Evolutionary conservation across 208 protist genomes (phyloP).

Genomic region (Willaertia magna): DNA sequence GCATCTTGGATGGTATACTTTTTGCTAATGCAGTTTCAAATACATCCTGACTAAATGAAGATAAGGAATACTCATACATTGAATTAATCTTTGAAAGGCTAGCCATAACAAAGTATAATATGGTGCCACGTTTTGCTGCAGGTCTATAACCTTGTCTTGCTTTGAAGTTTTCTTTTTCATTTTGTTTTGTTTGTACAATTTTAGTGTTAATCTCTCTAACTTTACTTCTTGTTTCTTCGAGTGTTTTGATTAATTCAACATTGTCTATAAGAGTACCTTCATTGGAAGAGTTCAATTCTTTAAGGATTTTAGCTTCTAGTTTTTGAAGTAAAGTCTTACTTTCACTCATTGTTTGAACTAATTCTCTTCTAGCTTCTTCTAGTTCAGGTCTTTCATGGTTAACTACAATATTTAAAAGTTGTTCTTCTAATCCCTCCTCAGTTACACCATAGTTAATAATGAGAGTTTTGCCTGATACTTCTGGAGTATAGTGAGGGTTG

Average conservation of each 20-base stretch:
- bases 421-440: slow-evolving; percentile 87
- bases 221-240: slow-evolving; percentile 95
- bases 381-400: slow-evolving; percentile 87
- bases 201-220: slow-evolving; percentile 86
- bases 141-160: slow-evolving; percentile 85
- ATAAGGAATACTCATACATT: slow-evolving; percentile 99
- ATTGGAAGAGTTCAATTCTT: slow-evolving; percentile 74
- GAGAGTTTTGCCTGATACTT: slow-evolving; percentile 90
- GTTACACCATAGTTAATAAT: slow-evolving; percentile 98
- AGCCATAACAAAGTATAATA: slow-evolving; percentile 94
- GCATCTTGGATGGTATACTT: slow-evolving; percentile 72
- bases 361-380: slow-evolving; percentile 77
- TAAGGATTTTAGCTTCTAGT: slow-evolving; percentile 94
- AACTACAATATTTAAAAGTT: slow-evolving; percentile 96
- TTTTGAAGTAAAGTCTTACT: slow-evolving; percentile 87
- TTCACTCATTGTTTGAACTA: slow-evolving; percentile 90
- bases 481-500: slow-evolving; percentile 94
- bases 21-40: slow-evolving; percentile 86
- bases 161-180: slow-evolving; percentile 80
- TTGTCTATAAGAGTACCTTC: slow-evolving; percentile 97
- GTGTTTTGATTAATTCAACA: slow-evolving; percentile 88
- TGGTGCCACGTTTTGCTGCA: slow-evolving; percentile 85
- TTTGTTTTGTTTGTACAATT: slow-evolving; percentile 80
- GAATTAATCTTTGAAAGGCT: slow-evolving; percentile 83
- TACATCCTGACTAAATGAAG: slow-evolving; percentile 86